Percentiles rank a stretch among this genome's conserved stretches.
Conservation (phyloP, 768 basidiomycete species). For the Agaricus blazei region DNA sequence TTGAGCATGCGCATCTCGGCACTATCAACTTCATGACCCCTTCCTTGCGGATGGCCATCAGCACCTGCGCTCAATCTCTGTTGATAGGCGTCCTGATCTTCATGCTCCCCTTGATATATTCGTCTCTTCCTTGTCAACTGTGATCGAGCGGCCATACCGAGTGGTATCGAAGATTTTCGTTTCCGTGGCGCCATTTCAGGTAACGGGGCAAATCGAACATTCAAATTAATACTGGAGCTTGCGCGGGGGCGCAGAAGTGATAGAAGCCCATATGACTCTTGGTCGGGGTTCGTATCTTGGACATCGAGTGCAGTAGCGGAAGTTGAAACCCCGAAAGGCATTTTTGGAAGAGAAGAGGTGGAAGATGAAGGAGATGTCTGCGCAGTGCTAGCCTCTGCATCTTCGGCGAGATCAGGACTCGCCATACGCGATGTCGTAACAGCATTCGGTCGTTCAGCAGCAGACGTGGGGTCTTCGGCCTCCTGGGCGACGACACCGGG, state of each 20-base stretch:
- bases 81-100: slow-evolving; percentile 1
- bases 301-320: slow-evolving; percentile 1
- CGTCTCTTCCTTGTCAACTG: slow-evolving; percentile 34
- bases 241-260: slow-evolving; percentile 12
- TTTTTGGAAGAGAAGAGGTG: slow-evolving; percentile 33
- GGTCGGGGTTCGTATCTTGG: background rate
- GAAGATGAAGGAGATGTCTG: slow-evolving; percentile 31
- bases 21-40: background rate
- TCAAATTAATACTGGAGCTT: slow-evolving; percentile 17
- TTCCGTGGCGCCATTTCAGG: slow-evolving; percentile 47
- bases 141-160: slow-evolving; percentile 50
- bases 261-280: slow-evolving; percentile 3
- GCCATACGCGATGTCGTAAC: background rate
- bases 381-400: background rate
- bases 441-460: background rate
- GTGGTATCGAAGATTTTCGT: slow-evolving; percentile 42
- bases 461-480: background rate
- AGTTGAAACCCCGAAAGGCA: slow-evolving; percentile 15
- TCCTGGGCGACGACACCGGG: background rate
- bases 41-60: background rate
- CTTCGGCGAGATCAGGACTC: background rate
- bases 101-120: slow-evolving; percentile 7
- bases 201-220: slow-evolving; percentile 56
- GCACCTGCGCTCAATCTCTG: background rate
- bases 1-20: background rate